Conservation (phyloP, 192 early-diverging fungal genomes). For the Podila clonocystis region DNA sequence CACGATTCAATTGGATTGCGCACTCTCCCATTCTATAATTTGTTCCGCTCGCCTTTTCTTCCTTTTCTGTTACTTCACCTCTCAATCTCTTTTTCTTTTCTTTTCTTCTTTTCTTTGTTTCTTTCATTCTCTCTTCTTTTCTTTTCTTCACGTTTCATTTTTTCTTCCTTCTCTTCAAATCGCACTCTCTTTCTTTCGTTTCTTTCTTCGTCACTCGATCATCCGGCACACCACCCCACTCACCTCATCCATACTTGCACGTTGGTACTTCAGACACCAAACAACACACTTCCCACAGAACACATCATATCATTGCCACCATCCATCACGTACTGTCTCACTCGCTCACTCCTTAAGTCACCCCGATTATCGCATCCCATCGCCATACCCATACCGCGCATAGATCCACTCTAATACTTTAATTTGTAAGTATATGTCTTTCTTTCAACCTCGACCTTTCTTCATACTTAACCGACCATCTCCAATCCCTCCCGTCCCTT, state of each 20-base stretch:
- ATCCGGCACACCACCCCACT: too few relatives aligned
- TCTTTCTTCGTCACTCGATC: not conserved
- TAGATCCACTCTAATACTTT: too few relatives aligned
- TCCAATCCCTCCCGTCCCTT: too few relatives aligned
- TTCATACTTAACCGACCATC: too few relatives aligned
- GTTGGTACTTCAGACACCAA: not conserved
- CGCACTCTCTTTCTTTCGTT: not conserved
- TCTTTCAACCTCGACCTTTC: too few relatives aligned
- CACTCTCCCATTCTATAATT: not conserved
- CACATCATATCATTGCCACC: not conserved
- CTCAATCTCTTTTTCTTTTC: not conserved
- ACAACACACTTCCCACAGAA: not conserved
- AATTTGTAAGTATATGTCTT: too few relatives aligned
- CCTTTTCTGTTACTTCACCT: not conserved
- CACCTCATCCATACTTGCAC: not conserved
- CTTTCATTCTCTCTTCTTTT: constrained; percentile 1
- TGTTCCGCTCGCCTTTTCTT: not conserved
- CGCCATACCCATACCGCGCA: too few relatives aligned
- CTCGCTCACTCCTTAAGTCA: not conserved
- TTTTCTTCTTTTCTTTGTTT: not conserved
- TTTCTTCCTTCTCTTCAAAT: not conserved
- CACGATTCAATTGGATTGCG: too few relatives aligned
- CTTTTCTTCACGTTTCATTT: not conserved
- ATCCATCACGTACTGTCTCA: not conserved
- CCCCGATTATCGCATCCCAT: too few relatives aligned